A percentile compares a stretch with the other conserved stretches of the same genome.
phyloP scores from a whole-genome alignment of 306 rosid species.

The Chamaecrista fasciculata region DNA sequence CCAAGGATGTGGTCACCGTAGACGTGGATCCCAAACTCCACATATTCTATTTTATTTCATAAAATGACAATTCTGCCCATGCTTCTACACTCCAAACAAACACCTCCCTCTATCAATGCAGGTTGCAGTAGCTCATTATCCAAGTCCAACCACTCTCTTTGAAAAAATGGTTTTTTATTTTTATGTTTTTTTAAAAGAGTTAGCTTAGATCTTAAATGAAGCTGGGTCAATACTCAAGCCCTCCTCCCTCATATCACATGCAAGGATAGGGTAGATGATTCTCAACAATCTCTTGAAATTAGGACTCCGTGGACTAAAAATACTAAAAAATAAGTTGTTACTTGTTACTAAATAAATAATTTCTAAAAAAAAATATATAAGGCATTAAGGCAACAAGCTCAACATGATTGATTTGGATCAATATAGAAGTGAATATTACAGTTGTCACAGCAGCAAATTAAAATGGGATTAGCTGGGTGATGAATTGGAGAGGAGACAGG shows the following conservation, averaged over 20 bases:
- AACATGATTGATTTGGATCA: too few species aligned
- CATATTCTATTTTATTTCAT: constrained; percentile 30
- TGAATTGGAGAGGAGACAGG: constrained; percentile 11
- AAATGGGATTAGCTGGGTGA: constrained; percentile 27
- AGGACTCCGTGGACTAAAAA: background rate
- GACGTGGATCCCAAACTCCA: constrained; percentile 33
- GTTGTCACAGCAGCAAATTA: constrained; percentile 38
- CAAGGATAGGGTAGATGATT: background rate
- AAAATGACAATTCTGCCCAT: constrained; percentile 36
- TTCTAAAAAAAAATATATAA: too few species aligned
- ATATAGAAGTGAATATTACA: too few species aligned
- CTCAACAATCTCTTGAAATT: background rate
- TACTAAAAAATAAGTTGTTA: background rate
- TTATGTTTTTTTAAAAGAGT: too few species aligned
- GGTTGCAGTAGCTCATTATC: too few species aligned
- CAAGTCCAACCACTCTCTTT: constrained; percentile 15
- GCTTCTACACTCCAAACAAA: background rate
- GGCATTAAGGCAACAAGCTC: too few species aligned
- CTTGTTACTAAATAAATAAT: too few species aligned
- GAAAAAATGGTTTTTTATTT: too few species aligned
- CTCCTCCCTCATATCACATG: too few species aligned
- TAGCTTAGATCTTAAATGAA: constrained; percentile 1
- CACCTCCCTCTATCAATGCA: too few species aligned
- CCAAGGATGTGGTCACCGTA: constrained; percentile 44
- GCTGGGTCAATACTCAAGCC: constrained; percentile 22